Base-by-base conservation (phyloP, 2,329 filamentous ascomycete species). In the Aspergillus felis region DNA sequence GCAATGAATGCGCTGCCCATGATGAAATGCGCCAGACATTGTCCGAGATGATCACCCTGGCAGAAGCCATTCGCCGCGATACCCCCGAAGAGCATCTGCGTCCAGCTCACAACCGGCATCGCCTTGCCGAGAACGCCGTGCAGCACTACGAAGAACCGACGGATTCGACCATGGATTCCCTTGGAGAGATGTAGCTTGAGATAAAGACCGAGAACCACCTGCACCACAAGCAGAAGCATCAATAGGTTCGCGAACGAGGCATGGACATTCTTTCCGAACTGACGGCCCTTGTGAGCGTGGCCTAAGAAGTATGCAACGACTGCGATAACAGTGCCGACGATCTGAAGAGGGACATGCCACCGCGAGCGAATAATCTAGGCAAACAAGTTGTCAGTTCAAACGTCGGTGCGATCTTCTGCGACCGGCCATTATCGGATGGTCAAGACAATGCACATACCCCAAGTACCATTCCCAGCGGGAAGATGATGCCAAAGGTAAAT, bases 1-100 rank as follows among this genome's bases (percentile, higher is more conserved):
- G 84, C 94, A 65, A 99, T 93, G 72, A 99, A 99, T 1, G 93
- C 92, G 64, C 90, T 89, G 48, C 94, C 94, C 94, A 99, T 99
- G 74, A 97, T 99, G 75, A 97, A 99, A 75, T 99, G 94, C 1
- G 94, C 94, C 46, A 90, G 78, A 75, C 94, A 99, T 75, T 99
- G 94, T 32, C 92, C 93, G 1, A 92, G 74, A 70, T 99, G 93
- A 57, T 97, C 92, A 54, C 83, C 91, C 64, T 91, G 89, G 74
- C 94, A 99, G 79, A 96, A 97, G 24, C 94, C 94, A 56, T 96
- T 81, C 3, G 90, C 83, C 0, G 93, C 93, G 68, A 99, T 97
- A 42, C 92, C 94, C 52, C 94, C 94, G 74, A 99, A 96, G 6
- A 99, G 73, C 87, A 99, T 95, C 79, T 99, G 94, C 5, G 87